Base-by-base conservation (phyloP, 768 basidiomycete genomes). In the Suillus brevipes region DNA sequence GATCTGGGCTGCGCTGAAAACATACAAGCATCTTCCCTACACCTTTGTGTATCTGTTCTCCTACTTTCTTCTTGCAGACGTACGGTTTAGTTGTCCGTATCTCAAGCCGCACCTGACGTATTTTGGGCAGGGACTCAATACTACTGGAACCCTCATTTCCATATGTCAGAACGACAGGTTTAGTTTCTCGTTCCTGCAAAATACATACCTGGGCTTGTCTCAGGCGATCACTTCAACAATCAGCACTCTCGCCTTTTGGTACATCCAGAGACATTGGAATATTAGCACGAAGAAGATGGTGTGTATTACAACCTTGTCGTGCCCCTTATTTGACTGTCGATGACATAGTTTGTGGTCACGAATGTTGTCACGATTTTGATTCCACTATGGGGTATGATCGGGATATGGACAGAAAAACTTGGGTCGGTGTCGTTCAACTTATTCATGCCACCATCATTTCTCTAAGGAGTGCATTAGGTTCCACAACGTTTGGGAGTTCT, bases 401-500 rank as follows among this genome's bases (percentile, higher is more conserved):
- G 93, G 2, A 86, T 94, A 59, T 92, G 92, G 91, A 92, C 92
- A 0, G 66, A 78, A 9, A 89, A 83, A 65, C 69, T 95, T 55
- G 92, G 92, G 88, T 90, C 68, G 23, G 25, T 49, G 25, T 25
- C 10, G 28, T 20, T 37, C 65, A 43, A 52, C 47, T 42, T 25
- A 2, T 28, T 31, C 38, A 59, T 42, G 28, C 14, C 8, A 34
- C 7, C 37, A 31, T 20, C 47, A 64, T 28, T 18, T n/a, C 14
- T 59, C 60, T 68, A 31, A 65, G 53, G 37, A 25, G 40, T 36
- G 49, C 47, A 28, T 20, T 45, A 87, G 85, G 2, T 92, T 91
- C 77, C 92, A 93, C 72, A 91, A 92, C 65, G 83, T 70, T 16
- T 94, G 92, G 92, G 93, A 95, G 70, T 95, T 95, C 77, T 96